phyloP scores from a whole-genome alignment of 1,284 basidiomycete genomes.

The Dichomitus squalens region DNA sequence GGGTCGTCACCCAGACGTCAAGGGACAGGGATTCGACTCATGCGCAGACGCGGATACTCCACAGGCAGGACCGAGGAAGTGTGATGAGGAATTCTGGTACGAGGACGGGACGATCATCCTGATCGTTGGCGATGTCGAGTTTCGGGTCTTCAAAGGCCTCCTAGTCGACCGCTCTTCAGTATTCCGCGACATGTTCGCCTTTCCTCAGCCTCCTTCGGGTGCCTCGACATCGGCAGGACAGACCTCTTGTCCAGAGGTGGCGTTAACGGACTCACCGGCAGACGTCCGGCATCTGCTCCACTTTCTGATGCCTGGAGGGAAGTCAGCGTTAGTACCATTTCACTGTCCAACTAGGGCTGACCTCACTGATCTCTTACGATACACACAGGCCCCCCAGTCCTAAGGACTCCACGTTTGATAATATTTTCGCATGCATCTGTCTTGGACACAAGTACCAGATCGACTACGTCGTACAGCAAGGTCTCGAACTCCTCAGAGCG shows the following conservation, averaged over 20 bases:
- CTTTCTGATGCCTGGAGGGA: background rate
- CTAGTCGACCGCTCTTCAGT: slow-evolving; percentile 12
- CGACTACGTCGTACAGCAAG: background rate
- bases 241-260: background rate
- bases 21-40: background rate
- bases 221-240: background rate
- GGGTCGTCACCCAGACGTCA: background rate
- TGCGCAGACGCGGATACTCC: no score
- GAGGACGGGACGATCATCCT: slow-evolving; percentile 15
- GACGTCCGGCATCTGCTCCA: slow-evolving; percentile 3
- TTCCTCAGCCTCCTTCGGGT: slow-evolving; percentile 2
- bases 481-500: background rate
- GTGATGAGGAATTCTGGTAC: slow-evolving; percentile 15
- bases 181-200: slow-evolving; percentile 11
- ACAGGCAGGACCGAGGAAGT: background rate
- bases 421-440: background rate
- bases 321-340: background rate
- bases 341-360: background rate
- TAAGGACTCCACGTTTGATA: background rate
- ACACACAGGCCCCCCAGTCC: background rate
- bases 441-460: no score
- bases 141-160: slow-evolving; percentile 7
- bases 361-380: background rate
- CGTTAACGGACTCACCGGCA: background rate
- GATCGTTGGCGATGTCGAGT: slow-evolving; percentile 5